phyloP scores from a whole-genome alignment of 2,329 filamentous ascomycete species.

The Capronia americana region DNA sequence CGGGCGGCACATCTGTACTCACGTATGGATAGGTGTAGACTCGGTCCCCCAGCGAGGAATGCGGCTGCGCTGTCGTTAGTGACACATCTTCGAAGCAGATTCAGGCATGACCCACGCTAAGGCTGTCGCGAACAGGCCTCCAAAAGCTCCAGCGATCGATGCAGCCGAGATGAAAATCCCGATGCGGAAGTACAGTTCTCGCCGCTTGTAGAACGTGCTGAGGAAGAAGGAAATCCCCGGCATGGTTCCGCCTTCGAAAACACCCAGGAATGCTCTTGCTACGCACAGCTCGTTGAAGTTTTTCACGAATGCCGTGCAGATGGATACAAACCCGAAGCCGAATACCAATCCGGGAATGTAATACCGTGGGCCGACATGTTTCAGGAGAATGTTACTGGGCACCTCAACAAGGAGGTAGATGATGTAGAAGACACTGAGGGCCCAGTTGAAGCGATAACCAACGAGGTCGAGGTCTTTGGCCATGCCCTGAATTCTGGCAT shows the following conservation, averaged over 20 bases:
- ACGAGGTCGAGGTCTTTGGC: slow-evolving; percentile 55
- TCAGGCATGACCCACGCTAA: slow-evolving; percentile 56
- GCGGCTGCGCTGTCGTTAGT: slow-evolving; percentile 14
- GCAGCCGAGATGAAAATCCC: slow-evolving; percentile 56
- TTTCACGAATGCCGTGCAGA: slow-evolving; percentile 58
- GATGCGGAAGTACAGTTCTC: slow-evolving; percentile 52
- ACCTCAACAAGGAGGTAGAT: slow-evolving; percentile 54
- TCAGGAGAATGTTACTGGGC: slow-evolving; percentile 68
- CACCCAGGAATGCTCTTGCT: slow-evolving; percentile 56
- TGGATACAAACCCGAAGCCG: slow-evolving; percentile 48
- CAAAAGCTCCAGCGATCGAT: slow-evolving; percentile 59
- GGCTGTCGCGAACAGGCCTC: slow-evolving; percentile 58
- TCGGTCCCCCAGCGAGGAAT: slow-evolving; percentile 33
- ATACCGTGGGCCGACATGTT: slow-evolving; percentile 49
- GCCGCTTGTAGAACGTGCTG: slow-evolving; percentile 62
- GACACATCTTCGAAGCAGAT: neutral
- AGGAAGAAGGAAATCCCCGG: slow-evolving; percentile 64
- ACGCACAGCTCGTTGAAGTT: slow-evolving; percentile 58
- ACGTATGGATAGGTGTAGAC: slow-evolving; percentile 33
- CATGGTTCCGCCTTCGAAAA: slow-evolving; percentile 50
- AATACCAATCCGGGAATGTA: slow-evolving; percentile 45
- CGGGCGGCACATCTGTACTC: slow-evolving; percentile 1
- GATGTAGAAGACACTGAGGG: slow-evolving; percentile 56
- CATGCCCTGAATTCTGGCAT: slow-evolving; percentile 49
- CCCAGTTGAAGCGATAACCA: slow-evolving; percentile 51